A percentile compares a stretch with the other conserved stretches of the same genome.
Evolutionary conservation across 345 rosid genomes (phyloP).

Genomic region (Bretschneidera sinensis): DNA sequence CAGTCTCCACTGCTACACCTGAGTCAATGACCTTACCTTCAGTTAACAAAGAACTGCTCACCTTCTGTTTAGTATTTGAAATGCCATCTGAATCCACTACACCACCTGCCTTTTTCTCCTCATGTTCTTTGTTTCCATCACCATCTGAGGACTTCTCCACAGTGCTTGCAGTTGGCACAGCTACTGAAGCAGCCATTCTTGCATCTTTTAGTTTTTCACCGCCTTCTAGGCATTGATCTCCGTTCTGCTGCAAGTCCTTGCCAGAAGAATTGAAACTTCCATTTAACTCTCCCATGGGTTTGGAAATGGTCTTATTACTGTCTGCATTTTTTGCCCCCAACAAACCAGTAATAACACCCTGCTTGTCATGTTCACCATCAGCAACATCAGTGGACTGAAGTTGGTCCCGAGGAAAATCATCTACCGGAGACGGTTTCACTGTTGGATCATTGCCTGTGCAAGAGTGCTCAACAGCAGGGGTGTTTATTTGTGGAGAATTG

Average conservation of each 20-base stretch:
- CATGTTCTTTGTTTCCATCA: constrained; percentile 22
- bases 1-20: constrained; percentile 21
- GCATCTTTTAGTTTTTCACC: constrained; percentile 35
- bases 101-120: constrained; percentile 25
- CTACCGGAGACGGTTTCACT: constrained; percentile 24
- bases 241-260: constrained; percentile 29
- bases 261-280: constrained; percentile 28
- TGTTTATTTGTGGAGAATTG: constrained; percentile 39
- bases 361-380: constrained; percentile 32
- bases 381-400: constrained; percentile 23
- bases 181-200: constrained; percentile 9
- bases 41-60: constrained; percentile 15
- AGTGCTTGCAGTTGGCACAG: constrained; percentile 13
- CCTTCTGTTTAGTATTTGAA: constrained; percentile 27
- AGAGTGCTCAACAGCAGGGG: constrained; percentile 30
- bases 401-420: constrained; percentile 24
- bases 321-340: constrained; percentile 25
- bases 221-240: constrained; percentile 37
- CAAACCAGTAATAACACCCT: constrained; percentile 17
- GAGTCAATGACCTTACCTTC: constrained; percentile 29
- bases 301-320: constrained; percentile 19
- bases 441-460: constrained; percentile 33
- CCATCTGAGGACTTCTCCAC: constrained; percentile 22
- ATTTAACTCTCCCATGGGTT: constrained; percentile 23
- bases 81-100: constrained; percentile 24